A percentile compares a stretch with the other conserved stretches of the same genome.
Conservation (phyloP, 2,329 filamentous ascomycete genomes). For the Sclerotinia borealis region DNA sequence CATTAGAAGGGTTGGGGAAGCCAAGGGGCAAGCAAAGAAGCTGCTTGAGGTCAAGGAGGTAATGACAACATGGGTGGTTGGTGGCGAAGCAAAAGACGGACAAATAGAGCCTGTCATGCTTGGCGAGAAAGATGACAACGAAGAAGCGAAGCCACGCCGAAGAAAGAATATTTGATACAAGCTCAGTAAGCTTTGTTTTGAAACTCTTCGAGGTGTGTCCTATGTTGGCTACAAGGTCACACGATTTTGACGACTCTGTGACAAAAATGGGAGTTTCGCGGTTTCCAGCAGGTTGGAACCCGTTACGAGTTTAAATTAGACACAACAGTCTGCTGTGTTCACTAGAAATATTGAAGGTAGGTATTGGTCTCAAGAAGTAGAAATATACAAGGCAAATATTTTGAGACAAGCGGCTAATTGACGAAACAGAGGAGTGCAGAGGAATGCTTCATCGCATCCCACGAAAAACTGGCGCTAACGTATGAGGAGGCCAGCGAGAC, state of each 20-base stretch:
- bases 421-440: constrained; percentile 7
- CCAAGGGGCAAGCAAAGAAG: constrained; percentile 55
- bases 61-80: constrained; percentile 64
- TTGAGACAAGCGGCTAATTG: constrained; percentile 7
- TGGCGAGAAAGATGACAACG: not conserved
- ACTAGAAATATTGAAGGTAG: not conserved
- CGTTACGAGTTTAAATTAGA: not conserved
- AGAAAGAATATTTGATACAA: constrained; percentile 8
- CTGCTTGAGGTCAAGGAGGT: constrained; percentile 63
- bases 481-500: not conserved
- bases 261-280: not conserved
- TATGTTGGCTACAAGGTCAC: not conserved
- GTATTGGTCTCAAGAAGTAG: not conserved
- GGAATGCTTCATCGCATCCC: constrained; percentile 8
- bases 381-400: not conserved
- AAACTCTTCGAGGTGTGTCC: not conserved
- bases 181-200: not conserved
- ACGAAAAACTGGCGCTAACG: not conserved
- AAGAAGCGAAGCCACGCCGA: constrained; percentile 7
- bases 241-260: not conserved
- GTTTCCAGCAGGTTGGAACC: not conserved
- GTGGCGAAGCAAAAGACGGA: constrained; percentile 32
- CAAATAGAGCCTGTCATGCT: not conserved
- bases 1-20: constrained; percentile 62
- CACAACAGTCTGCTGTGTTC: not conserved